A percentile compares a stretch with the other conserved stretches of the same genome.
Conservation (phyloP, 2,329 filamentous ascomycete species). For the Fusarium musae region DNA sequence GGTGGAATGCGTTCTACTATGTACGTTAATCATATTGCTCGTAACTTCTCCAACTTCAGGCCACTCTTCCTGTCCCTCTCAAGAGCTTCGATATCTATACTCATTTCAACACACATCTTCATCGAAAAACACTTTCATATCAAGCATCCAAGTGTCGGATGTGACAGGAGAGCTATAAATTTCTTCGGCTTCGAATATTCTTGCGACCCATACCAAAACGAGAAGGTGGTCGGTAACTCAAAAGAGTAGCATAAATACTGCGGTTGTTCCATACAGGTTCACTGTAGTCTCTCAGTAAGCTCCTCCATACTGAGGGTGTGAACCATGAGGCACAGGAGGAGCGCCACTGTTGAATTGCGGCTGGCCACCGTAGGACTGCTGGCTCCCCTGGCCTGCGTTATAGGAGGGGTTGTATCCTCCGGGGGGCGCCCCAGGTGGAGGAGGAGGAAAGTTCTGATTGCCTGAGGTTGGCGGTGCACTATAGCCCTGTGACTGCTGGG, state of each 20-base stretch:
- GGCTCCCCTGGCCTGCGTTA: constrained; percentile 41
- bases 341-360: constrained; percentile 44
- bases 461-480: constrained; percentile 30
- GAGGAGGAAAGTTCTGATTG: constrained; percentile 39
- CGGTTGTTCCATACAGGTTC: not conserved
- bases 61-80: constrained; percentile 29
- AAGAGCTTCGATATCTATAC: constrained; percentile 27
- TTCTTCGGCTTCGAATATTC: constrained; percentile 16
- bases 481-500: constrained; percentile 37
- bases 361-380: constrained; percentile 46
- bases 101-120: constrained; percentile 19
- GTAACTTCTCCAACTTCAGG: constrained; percentile 31
- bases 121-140: constrained; percentile 18
- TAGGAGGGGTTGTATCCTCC: constrained; percentile 48
- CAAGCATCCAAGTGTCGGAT: constrained; percentile 17
- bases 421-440: constrained; percentile 33
- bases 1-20: constrained; percentile 46
- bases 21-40: constrained; percentile 43
- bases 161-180: constrained; percentile 24
- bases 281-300: constrained; percentile 34
- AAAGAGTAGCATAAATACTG: constrained; percentile 7
- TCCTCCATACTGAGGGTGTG: constrained; percentile 47
- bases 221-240: constrained; percentile 3
- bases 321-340: constrained; percentile 47
- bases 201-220: constrained; percentile 24